A percentile compares a stretch with the other conserved stretches of the same genome.
phyloP scores from a whole-genome alignment of 2,329 filamentous ascomycete genomes.

The Stagonosporopsis tanaceti region DNA sequence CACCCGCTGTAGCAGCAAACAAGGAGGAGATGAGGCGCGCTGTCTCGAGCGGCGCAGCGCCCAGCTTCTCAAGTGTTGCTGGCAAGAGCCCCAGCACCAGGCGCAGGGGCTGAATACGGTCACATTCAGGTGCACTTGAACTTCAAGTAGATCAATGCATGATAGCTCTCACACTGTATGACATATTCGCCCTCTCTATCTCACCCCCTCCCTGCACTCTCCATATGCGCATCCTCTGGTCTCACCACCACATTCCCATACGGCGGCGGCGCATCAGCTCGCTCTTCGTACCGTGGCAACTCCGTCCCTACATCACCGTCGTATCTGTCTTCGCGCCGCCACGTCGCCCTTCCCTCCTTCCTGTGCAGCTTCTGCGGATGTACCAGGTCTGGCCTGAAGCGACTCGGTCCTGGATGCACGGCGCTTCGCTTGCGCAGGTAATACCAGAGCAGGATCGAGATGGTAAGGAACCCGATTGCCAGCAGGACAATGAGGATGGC shows the following conservation, averaged over 20 bases:
- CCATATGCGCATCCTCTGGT: conserved; percentile 9
- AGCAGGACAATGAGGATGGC: conserved; percentile 7
- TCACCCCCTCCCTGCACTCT: neutral
- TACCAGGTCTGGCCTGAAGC: conserved; percentile 3
- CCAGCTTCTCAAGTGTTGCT: conserved; percentile 47
- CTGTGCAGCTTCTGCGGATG: conserved; percentile 12
- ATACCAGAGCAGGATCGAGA: conserved; percentile 11
- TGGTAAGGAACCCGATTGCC: conserved; percentile 6
- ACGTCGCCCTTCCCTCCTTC: conserved; percentile 5
- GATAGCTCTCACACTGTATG: neutral
- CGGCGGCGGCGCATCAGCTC: conserved; percentile 12
- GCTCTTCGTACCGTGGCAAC: conserved; percentile 8
- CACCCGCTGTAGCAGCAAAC: conserved; percentile 38
- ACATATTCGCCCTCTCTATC: neutral
- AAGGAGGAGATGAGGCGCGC: conserved; percentile 42
- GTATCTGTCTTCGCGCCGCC: conserved; percentile 7
- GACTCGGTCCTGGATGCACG: conserved; percentile 1
- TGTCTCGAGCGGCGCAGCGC: conserved; percentile 46
- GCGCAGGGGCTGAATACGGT: conserved; percentile 56
- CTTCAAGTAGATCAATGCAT: neutral
- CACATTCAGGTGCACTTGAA: neutral
- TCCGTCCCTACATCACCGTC: conserved; percentile 4
- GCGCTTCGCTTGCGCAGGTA: conserved; percentile 10
- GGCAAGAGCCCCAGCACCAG: conserved; percentile 64
- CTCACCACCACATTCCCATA: conserved; percentile 9